Conservation (phyloP, 2,329 filamentous ascomycete species). For the Claviceps fusiformis region DNA sequence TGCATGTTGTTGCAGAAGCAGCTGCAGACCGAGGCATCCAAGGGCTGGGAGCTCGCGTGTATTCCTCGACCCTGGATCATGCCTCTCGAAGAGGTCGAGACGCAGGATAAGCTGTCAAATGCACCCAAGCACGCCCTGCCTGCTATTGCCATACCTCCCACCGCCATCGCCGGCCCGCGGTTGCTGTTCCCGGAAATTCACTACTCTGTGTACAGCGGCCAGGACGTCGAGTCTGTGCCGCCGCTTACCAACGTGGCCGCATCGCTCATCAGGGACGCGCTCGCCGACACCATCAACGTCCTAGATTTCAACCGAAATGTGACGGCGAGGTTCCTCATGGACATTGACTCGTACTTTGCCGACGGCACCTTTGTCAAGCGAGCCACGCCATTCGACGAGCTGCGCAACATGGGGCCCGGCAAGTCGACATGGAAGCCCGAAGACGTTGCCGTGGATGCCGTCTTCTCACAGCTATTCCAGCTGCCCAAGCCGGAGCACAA, state of each 20-base stretch:
- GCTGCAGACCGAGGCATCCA: slow-evolving; percentile 60
- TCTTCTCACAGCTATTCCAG: slow-evolving; percentile 89
- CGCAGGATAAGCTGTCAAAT: slow-evolving; percentile 43
- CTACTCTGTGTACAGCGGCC: slow-evolving; percentile 79
- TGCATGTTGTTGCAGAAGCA: slow-evolving; percentile 77
- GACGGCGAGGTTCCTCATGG: slow-evolving; percentile 78
- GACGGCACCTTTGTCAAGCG: slow-evolving; percentile 85
- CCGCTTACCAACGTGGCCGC: slow-evolving; percentile 61
- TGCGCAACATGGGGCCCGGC: slow-evolving; percentile 53
- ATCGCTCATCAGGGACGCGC: slow-evolving; percentile 69
- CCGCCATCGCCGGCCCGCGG: slow-evolving; percentile 59
- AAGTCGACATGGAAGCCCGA: slow-evolving; percentile 90
- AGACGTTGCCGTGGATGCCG: slow-evolving; percentile 91
- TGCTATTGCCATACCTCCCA: slow-evolving; percentile 57
- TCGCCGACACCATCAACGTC: slow-evolving; percentile 87
- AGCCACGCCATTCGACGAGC: slow-evolving; percentile 80
- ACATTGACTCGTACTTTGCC: slow-evolving; percentile 89
- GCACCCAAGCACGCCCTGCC: slow-evolving; percentile 68
- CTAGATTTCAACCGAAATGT: slow-evolving; percentile 84
- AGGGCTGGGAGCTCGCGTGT: slow-evolving; percentile 60
- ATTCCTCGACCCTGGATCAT: slow-evolving; percentile 56
- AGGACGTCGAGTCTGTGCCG: slow-evolving; percentile 83
- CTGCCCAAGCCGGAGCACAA: slow-evolving; percentile 83
- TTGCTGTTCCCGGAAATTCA: slow-evolving; percentile 85
- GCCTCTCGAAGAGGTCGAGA: slow-evolving; percentile 44